These are phyloP conservation scores for Euphorbia corollata DNA, from an alignment of 441 rosid species.

Conservation along the genomic window DNA sequence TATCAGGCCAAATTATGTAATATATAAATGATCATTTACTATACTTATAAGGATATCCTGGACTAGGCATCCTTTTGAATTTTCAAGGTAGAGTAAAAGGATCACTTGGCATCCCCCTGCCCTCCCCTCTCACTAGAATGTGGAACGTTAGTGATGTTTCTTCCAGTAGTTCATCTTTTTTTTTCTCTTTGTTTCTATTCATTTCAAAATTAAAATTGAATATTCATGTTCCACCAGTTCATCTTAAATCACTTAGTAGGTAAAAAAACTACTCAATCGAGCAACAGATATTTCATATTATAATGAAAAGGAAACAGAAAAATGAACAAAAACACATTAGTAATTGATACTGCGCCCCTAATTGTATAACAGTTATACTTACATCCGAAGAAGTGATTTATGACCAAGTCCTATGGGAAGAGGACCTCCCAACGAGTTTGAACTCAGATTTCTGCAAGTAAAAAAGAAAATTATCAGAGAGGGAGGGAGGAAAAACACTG, in stretches of 20 bases:
- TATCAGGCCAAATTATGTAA: not conserved
- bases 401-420: constrained; percentile 79
- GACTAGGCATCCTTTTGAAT: not conserved
- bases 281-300: not conserved
- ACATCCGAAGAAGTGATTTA: constrained; percentile 64
- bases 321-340: not conserved
- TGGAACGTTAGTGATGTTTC: not conserved
- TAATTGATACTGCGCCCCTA: constrained; percentile 1
- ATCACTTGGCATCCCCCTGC: not conserved
- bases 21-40: too few species aligned
- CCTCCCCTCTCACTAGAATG: not conserved
- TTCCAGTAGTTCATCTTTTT: not conserved
- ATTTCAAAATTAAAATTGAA: not conserved
- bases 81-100: not conserved
- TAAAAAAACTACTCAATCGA: not conserved
- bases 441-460: constrained; percentile 67
- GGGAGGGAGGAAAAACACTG: not conserved
- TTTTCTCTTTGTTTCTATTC: not conserved
- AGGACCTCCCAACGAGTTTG: constrained; percentile 64
- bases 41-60: not conserved
- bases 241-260: not conserved
- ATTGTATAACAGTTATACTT: constrained; percentile 31
- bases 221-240: not conserved
- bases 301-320: not conserved
- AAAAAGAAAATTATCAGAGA: not conserved